Conservation (phyloP, 2,329 filamentous ascomycete genomes). For the Ustilaginoidea virens region DNA sequence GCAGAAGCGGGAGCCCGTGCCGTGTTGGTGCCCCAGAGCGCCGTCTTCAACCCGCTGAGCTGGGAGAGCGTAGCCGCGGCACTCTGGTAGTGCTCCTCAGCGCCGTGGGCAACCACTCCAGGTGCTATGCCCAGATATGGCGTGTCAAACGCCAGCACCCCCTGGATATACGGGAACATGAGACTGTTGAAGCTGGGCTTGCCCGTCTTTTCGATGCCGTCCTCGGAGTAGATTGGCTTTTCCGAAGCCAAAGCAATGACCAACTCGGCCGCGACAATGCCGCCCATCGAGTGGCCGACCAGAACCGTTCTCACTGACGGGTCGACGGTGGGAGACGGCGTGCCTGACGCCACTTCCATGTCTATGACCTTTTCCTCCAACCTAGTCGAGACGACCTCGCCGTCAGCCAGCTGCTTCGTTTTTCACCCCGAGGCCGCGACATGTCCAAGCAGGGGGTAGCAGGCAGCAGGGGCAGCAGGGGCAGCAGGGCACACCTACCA, state of each 20-base stretch:
- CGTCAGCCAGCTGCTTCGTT: no score
- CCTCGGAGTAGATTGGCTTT: slow-evolving; percentile 33
- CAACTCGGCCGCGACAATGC: slow-evolving; percentile 86
- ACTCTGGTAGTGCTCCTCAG: slow-evolving; percentile 67
- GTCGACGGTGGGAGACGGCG: slow-evolving; percentile 71
- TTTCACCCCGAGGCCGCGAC: no score
- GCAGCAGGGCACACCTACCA: slow-evolving; percentile 36
- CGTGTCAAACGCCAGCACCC: slow-evolving; percentile 85
- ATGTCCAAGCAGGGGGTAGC: no score
- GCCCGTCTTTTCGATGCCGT: slow-evolving; percentile 20
- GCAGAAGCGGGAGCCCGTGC: not conserved
- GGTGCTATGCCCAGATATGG: slow-evolving; percentile 75
- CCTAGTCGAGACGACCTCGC: no score
- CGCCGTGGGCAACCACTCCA: slow-evolving; percentile 70
- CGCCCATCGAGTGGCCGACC: slow-evolving; percentile 80
- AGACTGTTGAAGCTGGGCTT: slow-evolving; percentile 36
- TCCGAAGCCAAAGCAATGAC: slow-evolving; percentile 54
- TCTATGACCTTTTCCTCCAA: slow-evolving; percentile 88
- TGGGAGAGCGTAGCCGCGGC: slow-evolving; percentile 56
- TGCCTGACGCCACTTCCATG: slow-evolving; percentile 69
- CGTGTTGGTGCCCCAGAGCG: slow-evolving; percentile 36
- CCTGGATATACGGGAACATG: slow-evolving; percentile 90
- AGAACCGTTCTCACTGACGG: slow-evolving; percentile 72
- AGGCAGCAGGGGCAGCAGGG: not conserved
- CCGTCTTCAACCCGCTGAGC: slow-evolving; percentile 48